phyloP scores from a whole-genome alignment of 768 basidiomycete species.

The Phylloporus sp. region DNA sequence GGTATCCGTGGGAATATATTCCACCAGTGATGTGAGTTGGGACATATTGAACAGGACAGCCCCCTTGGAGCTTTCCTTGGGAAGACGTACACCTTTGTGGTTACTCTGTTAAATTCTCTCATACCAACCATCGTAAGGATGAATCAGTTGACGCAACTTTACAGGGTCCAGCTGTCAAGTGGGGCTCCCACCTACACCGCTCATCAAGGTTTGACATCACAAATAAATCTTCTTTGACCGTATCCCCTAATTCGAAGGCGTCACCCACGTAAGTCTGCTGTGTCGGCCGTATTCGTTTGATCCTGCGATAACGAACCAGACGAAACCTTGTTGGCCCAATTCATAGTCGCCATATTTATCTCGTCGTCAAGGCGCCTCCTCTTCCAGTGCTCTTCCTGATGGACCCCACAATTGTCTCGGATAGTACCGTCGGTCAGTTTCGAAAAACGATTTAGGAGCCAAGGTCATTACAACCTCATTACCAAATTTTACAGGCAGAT shows the following conservation, averaged over 20 bases:
- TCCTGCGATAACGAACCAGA: slow-evolving; percentile 11
- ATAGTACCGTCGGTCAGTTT: background rate
- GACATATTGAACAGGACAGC: slow-evolving; percentile 7
- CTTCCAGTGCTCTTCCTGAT: slow-evolving; percentile 3
- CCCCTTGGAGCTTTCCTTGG: slow-evolving; percentile 11
- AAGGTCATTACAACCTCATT: background rate
- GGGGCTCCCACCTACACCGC: slow-evolving; percentile 6
- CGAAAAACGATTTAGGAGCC: background rate
- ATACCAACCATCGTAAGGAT: slow-evolving; percentile 23
- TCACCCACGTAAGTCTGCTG: slow-evolving; percentile 21
- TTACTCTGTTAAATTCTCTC: slow-evolving; percentile 18
- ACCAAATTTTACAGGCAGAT: background rate
- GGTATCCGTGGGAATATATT: slow-evolving; percentile 23
- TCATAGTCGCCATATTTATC: slow-evolving; percentile 9
- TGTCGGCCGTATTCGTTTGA: slow-evolving; percentile 5
- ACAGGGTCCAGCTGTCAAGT: slow-evolving; percentile 25
- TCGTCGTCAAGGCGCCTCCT: slow-evolving; percentile 15
- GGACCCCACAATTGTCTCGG: background rate
- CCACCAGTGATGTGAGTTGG: too few species aligned
- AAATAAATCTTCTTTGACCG: slow-evolving; percentile 17
- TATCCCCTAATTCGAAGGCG: slow-evolving; percentile 15
- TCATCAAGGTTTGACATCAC: slow-evolving; percentile 28
- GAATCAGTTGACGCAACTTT: slow-evolving; percentile 14
- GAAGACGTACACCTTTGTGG: slow-evolving; percentile 16
- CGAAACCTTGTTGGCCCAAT: background rate